Base-by-base conservation (phyloP, 306 rosid genomes). In the Cicer cuneatum region DNA sequence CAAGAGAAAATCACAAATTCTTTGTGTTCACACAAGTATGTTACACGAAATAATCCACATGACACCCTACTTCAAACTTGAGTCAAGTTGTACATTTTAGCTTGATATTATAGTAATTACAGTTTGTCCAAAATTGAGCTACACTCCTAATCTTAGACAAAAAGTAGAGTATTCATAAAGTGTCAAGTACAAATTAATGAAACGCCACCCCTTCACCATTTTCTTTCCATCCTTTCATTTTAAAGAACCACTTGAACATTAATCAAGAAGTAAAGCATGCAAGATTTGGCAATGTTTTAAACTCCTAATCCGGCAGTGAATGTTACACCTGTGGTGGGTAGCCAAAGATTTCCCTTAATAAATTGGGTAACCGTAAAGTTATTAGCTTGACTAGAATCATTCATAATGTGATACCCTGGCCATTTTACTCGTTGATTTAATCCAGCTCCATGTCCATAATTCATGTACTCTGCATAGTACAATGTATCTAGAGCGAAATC, bases 381-480 rank as follows among this genome's bases (percentile, higher is more conserved):
- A 64, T 56, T 56, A 10, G 85, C 92, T 47, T 82, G 80, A n/a
- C 74, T 73, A 2, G 97, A 77, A 45, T 79, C 78, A 10, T 85
- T 91, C 39, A 89, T 60, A 6, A 65, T 59, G 42, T 41, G 90
- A 29, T 85, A 91, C 6, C 97, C 97, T 0, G 94, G 90, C 97
- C 97, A 91, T 14, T 78, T 75, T 11, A 89, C 85, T 13, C 97
- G 82, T 6, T 59, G 75, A 0, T 6, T 66, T 0, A 81, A 6
- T 0, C 83, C 85, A 0, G 90, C 85, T 2, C 94, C 90, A 0
- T 85, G 82, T 15, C 97, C 97, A 52, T 60, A 67, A 43, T 91
- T 91, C 85, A 78, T 72, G 54, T 80, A 89, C 81, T 89, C 97
- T 0, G 86, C 95, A 39, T 91, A 91, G n/a, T 73, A 89, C 81